Percentiles rank a stretch among this genome's conserved stretches.
phyloP scores from a whole-genome alignment of 805 yeast species.

The Kuraishia ogatae region DNA sequence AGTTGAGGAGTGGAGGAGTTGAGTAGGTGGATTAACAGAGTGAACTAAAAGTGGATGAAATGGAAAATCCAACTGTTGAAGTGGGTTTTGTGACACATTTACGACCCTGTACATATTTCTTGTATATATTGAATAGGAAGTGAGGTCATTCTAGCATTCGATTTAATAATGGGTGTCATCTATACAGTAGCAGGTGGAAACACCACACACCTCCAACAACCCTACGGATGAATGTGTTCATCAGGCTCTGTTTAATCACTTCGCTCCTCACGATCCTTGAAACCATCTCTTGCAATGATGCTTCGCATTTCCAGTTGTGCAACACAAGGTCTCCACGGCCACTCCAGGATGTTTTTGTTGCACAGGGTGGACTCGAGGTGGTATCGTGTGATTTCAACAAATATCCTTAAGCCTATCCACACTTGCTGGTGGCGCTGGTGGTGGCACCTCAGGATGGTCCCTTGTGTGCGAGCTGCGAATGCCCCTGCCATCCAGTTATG shows the following conservation, averaged over 20 bases:
- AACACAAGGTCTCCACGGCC: slow-evolving; percentile 68
- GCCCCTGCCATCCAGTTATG: slow-evolving; percentile 29
- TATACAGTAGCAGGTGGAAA: no score
- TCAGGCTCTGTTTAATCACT: slow-evolving; percentile 63
- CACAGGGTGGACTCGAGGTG: slow-evolving; percentile 77
- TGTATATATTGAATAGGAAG: not conserved
- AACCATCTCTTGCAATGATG: slow-evolving; percentile 63
- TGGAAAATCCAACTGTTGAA: no score
- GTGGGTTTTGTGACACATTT: no score
- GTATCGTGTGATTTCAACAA: slow-evolving; percentile 86
- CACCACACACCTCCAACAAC: slow-evolving; percentile 15
- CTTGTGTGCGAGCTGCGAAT: slow-evolving; percentile 24
- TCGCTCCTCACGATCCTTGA: slow-evolving; percentile 81
- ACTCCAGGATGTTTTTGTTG: slow-evolving; percentile 48
- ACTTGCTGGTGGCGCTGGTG: no score
- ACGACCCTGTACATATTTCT: not conserved
- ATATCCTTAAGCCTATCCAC: slow-evolving; percentile 71
- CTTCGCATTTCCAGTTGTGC: slow-evolving; percentile 72
- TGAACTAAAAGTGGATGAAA: no score
- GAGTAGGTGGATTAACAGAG: no score
- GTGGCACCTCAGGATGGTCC: slow-evolving; percentile 82
- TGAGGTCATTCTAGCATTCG: no score
- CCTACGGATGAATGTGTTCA: slow-evolving; percentile 56
- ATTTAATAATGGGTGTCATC: no score
- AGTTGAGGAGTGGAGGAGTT: no score